These are phyloP conservation scores for Leccinum uliginosum DNA, from an alignment of 768 basidiomycete genomes.

Conservation along the genomic window DNA sequence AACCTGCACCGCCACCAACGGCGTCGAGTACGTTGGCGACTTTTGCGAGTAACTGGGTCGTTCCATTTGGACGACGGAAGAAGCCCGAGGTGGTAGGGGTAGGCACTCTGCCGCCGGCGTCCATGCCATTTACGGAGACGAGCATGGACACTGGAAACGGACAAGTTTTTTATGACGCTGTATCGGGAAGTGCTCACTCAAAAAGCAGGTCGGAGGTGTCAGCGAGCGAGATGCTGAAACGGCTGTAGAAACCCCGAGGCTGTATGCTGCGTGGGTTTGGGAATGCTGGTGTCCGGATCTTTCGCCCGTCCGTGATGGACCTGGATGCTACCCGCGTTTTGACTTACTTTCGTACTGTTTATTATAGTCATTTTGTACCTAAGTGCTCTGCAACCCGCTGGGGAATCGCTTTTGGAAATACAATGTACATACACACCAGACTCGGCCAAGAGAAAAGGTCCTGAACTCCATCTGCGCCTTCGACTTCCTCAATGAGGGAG, in stretches of 20 bases:
- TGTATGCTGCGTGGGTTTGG: neutral
- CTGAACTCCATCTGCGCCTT: neutral
- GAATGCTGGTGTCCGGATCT: neutral
- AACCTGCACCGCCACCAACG: slow-evolving; percentile 27
- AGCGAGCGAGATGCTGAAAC: slow-evolving; percentile 38
- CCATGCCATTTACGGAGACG: neutral
- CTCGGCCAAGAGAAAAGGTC: neutral
- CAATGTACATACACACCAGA: neutral
- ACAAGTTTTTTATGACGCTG: slow-evolving; percentile 15
- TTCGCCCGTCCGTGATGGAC: neutral
- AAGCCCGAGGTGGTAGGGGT: slow-evolving; percentile 13
- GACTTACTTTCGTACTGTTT: neutral
- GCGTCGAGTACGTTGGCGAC: slow-evolving; percentile 52
- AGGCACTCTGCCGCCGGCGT: slow-evolving; percentile 1
- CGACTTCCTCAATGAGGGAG: neutral
- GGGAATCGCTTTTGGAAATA: neutral
- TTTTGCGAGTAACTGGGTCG: slow-evolving; percentile 63
- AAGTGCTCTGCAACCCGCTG: neutral
- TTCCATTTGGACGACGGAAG: slow-evolving; percentile 58
- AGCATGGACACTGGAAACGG: slow-evolving; percentile 23
- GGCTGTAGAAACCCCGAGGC: slow-evolving; percentile 13
- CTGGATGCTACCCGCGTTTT: neutral
- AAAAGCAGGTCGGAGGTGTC: slow-evolving; percentile 21
- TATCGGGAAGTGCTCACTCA: slow-evolving; percentile 7
- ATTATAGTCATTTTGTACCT: neutral